Base-by-base conservation (phyloP, 768 basidiomycete genomes). In the Suillus hirtellus region DNA sequence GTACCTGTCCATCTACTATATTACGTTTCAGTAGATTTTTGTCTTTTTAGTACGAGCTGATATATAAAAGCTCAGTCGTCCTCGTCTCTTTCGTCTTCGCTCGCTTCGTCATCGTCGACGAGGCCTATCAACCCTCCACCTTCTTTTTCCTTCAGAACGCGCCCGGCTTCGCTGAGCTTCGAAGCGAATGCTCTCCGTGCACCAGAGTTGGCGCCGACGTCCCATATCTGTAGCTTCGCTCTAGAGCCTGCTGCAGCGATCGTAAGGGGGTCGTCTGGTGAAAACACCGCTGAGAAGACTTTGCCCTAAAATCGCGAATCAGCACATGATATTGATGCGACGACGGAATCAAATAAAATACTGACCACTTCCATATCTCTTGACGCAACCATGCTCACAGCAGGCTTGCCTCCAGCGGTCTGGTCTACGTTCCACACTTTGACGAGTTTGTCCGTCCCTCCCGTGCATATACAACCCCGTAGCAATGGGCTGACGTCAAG, bases 401-500 rank as follows among this genome's bases (percentile, higher is more conserved):
- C 85, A 42, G 86, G 81, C 78, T 90, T 91, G 35, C 84, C 87
- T 8, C 79, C 80, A 19, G 76, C 76, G 19, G 81, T 81, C 53
- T 86, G 87, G 64, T 91, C 89, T 54, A 96, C 80, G 71, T 98
- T 98, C 97, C 97, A 99, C 4, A 99, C 82, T 76, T 99, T 98
- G 73, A 97, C 93, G 40, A 93, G 79, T 73, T 96, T 97, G 81
- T 99, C 97, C 21, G 90, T 89, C 2, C 97, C 97, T 21, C 96
- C 97, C 0, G 97, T 99, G 19, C 85, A 93, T 68, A 99, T 80
- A 75, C 93, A 96, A 1, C 97, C 97, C 60, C 86, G 87, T 46
- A 99, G 83, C 71, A 93, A 88, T 4, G 95, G 88, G 73, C 94
- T 97, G 66, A 98, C 84, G 73, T 99, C 97, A 53, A 99, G 80